Percentiles rank a stretch among this genome's conserved stretches.
phyloP scores from a whole-genome alignment of 2,329 filamentous ascomycete species.

The Rhinocladiella similis region DNA sequence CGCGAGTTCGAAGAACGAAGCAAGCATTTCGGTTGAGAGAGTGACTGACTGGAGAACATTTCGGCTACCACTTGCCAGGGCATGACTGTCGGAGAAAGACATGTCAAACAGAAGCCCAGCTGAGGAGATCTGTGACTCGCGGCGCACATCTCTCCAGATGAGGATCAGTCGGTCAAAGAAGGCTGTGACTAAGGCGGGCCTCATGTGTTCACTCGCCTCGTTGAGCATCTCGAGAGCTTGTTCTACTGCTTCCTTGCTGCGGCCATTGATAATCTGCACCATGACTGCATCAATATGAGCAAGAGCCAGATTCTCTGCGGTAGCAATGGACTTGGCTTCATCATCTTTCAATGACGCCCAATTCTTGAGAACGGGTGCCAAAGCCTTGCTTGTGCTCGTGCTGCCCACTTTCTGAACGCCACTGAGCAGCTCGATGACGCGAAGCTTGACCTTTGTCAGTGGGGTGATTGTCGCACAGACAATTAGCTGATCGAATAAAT shows the following conservation, averaged over 20 bases:
- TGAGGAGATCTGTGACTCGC: constrained; percentile 38
- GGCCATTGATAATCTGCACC: constrained; percentile 54
- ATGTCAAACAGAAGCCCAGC: constrained; percentile 45
- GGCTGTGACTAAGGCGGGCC: constrained; percentile 60
- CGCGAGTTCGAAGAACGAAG: constrained; percentile 71
- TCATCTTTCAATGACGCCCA: constrained; percentile 63
- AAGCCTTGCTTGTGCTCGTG: constrained; percentile 68
- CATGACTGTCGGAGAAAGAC: constrained; percentile 35
- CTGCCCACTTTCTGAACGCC: constrained; percentile 70
- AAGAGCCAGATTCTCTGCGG: constrained; percentile 49
- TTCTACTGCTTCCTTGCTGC: constrained; percentile 59
- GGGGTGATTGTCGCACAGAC: constrained; percentile 72
- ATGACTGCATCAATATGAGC: constrained; percentile 54
- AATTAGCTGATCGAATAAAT: constrained; percentile 70
- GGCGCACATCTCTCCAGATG: constrained; percentile 62
- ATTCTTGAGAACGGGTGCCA: constrained; percentile 72
- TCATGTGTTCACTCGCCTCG: constrained; percentile 39
- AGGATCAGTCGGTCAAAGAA: constrained; percentile 69
- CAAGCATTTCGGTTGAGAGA: constrained; percentile 49
- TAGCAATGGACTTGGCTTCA: constrained; percentile 54
- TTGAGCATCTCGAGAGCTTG: constrained; percentile 54
- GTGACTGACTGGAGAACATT: constrained; percentile 21
- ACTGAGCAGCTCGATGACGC: constrained; percentile 71
- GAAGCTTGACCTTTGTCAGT: constrained; percentile 66
- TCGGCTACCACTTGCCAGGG: constrained; percentile 25